Conservation (phyloP, 768 basidiomycete species). For the Lepiota brunneoincarnata region DNA sequence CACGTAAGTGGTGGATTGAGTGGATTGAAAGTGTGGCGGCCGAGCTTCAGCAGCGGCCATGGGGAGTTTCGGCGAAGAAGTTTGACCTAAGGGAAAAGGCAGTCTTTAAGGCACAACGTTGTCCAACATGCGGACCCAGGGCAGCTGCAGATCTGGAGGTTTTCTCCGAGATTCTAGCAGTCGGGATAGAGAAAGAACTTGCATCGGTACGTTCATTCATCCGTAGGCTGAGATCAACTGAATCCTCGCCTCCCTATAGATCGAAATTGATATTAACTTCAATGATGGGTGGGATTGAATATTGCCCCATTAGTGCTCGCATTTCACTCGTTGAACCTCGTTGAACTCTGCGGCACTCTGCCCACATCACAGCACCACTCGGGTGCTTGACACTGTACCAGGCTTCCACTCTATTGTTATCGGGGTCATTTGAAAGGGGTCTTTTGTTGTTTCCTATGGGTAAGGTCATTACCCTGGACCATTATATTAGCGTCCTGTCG, state of each 20-base stretch:
- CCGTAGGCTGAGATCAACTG: not conserved
- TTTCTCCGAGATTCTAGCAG: constrained; percentile 28
- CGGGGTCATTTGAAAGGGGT: no score
- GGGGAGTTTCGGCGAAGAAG: constrained; percentile 30
- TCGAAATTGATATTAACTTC: constrained; percentile 24
- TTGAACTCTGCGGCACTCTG: no score
- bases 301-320: no score
- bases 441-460: no score
- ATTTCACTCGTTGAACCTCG: no score
- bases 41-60: constrained; percentile 28
- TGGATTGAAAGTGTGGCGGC: constrained; percentile 29
- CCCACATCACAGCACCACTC: no score
- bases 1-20: constrained; percentile 30
- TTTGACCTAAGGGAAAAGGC: constrained; percentile 27
- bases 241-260: constrained; percentile 12
- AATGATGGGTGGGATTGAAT: constrained; percentile 15
- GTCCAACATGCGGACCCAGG: constrained; percentile 23
- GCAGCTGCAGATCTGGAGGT: constrained; percentile 27
- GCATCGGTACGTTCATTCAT: constrained; percentile 20
- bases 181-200: constrained; percentile 30
- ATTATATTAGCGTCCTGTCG: no score
- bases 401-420: no score
- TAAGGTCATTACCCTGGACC: no score
- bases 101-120: constrained; percentile 20
- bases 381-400: no score